These are phyloP conservation scores for Tolypocladium ophioglossoides DNA, from an alignment of 2,329 filamentous ascomycete species.

Conservation along the genomic window DNA sequence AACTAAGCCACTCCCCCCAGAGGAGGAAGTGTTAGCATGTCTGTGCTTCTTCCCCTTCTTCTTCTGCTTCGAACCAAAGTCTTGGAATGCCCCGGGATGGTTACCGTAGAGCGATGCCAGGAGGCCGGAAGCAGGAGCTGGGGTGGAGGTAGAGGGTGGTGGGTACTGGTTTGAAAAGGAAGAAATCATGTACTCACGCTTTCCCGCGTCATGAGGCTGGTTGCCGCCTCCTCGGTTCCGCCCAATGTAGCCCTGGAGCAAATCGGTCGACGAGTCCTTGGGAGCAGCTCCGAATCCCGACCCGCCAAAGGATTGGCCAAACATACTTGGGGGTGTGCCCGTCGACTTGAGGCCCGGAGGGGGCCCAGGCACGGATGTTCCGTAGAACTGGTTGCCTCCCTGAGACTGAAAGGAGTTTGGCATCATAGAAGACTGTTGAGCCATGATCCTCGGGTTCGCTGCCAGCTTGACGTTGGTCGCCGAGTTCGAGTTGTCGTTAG, in stretches of 20 bases:
- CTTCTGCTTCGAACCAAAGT: conserved; percentile 94
- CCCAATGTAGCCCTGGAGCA: conserved; percentile 75
- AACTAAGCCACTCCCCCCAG: conserved; percentile 96
- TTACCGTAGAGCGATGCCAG: conserved; percentile 85
- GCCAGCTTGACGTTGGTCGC: conserved; percentile 58
- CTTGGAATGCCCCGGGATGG: conserved; percentile 78
- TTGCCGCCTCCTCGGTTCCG: conserved; percentile 55
- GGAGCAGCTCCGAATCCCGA: conserved; percentile 55
- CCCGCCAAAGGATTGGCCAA: conserved; percentile 74
- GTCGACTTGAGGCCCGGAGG: conserved; percentile 93
- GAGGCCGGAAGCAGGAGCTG: conserved; percentile 83
- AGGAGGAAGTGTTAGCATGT: conserved; percentile 99
- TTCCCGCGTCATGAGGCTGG: conserved; percentile 74
- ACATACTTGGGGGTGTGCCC: conserved; percentile 89
- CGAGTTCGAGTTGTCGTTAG: conserved; percentile 54
- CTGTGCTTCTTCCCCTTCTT: conserved; percentile 99
- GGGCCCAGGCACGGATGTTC: conserved; percentile 78
- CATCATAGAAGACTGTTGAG: conserved; percentile 82
- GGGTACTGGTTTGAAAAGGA: conserved; percentile 82
- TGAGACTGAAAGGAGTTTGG: conserved; percentile 52
- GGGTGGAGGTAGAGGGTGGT: conserved; percentile 68
- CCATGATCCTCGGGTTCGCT: conserved; percentile 72
- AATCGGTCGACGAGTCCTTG: conserved; percentile 55
- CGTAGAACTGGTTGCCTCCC: conserved; percentile 63
- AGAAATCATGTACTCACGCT: conserved; percentile 98